Percentiles rank a stretch among this genome's conserved stretches.
phyloP scores from a whole-genome alignment of 1,139 yeast species.

The Nakaseomyces uthaithaninus region DNA sequence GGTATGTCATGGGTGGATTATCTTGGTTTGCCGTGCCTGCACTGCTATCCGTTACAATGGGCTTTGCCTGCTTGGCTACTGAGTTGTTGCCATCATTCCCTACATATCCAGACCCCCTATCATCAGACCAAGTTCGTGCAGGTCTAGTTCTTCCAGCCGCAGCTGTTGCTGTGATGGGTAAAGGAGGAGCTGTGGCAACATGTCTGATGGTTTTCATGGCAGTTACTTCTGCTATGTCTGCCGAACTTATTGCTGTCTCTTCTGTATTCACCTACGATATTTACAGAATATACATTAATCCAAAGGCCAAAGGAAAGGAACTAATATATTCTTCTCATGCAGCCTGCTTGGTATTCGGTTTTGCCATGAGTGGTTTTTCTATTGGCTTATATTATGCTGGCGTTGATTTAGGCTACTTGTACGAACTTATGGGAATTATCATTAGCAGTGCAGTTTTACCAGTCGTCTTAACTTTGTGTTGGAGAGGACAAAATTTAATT shows the following conservation, averaged over 20 bases:
- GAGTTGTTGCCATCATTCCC: constrained; percentile 67
- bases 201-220: constrained; percentile 76
- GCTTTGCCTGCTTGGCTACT: constrained; percentile 66
- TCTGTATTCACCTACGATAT: constrained; percentile 79
- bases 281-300: constrained; percentile 71
- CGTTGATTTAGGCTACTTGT: constrained; percentile 77
- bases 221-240: constrained; percentile 72
- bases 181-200: constrained; percentile 78
- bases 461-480: constrained; percentile 60
- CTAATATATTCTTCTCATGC: constrained; percentile 61
- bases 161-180: constrained; percentile 76
- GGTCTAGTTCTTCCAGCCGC: constrained; percentile 84
- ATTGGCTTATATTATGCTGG: constrained; percentile 76
- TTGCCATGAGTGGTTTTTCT: constrained; percentile 72
- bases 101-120: constrained; percentile 59
- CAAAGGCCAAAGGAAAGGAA: constrained; percentile 63
- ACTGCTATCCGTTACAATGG: constrained; percentile 74
- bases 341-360: constrained; percentile 56
- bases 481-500: constrained; percentile 53
- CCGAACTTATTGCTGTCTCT: constrained; percentile 81
- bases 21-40: constrained; percentile 91
- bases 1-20: constrained; percentile 81
- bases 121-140: constrained; percentile 61
- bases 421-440: constrained; percentile 79
- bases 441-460: constrained; percentile 84